Base-by-base conservation (phyloP, 106 monocot genomes). In the Platanthera guangdongensis region DNA sequence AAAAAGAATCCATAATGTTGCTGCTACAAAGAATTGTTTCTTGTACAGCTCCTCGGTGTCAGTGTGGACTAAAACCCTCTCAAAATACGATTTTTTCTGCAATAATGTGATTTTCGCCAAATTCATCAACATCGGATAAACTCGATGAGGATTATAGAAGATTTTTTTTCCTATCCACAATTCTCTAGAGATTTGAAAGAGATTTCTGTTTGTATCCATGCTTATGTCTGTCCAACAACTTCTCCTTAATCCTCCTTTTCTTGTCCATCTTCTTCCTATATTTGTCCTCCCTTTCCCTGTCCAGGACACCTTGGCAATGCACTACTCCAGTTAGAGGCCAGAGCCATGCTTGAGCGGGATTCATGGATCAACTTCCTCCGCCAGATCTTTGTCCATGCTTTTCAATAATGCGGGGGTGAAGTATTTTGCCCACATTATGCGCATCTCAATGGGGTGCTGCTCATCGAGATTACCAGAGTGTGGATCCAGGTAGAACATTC, bases 311-410 rank as follows among this genome's bases (percentile, higher is more conserved):
- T 18, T 81, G 85, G 86, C 94, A 94, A 75, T 83, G 87, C 60
- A 94, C 93, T 80, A 94, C 93, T 47, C 97, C 97, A 6, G 89
- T 94, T n/a, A 88, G 71, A 68, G 91, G 91, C 97, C 93, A 97
- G 8, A 97, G 63, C 86, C 93, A 91, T 52, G 50, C 68, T 16
- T 79, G 77, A 25, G 32, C 78, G 8, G 68, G 75, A 74, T 85
- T 62, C 50, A 87, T 55, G 25, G 75, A 72, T 91, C 93, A 14
- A 91, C 87, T 80, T 91, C 90, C 78, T 97, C 93, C 0, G 97
- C 97, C 71, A 94, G 81, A 80, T 97, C 97, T 83, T 91, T 91
- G 76, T 97, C 97, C 97, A 97, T 94, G 52, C 84, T 78, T 77
- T 91, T 97, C 83, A 97, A 80, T 51, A 97, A 75, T 19, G 84